Evolutionary conservation across 352 stramenopile genomes (phyloP), one percentile per base, ranked within the genome.

Genomic region (Phytophthora rubi): DNA sequence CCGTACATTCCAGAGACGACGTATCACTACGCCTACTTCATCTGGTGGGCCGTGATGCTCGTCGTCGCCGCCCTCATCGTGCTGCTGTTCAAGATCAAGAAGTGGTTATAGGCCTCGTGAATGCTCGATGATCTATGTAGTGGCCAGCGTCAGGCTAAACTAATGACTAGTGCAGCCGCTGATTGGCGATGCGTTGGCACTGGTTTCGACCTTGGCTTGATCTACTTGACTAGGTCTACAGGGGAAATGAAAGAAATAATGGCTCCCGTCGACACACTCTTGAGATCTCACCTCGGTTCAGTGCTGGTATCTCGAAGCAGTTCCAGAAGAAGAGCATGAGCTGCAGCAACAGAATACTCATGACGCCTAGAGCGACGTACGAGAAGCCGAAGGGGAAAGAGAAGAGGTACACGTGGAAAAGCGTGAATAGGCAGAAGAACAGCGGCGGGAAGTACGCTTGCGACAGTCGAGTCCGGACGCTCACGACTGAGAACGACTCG

Each of bases 341-440:
- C 42, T 91, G 75, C 7, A 76, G 35, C 16, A 91, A 58, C n/a
- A 85, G 53, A 28, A 85, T 16, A 5, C 57, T 74, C 32, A 79
- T 73, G 7, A 70, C 65, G 1, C 48, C 28, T 18, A 98, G 74
- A 6, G 92, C 95, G 10, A 96, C 65, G 66, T 98, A 98, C 18
- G 86, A 87, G 71, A 98, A 98, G 12, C 95, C 96, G 66, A 97
- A 92, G 35, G 95, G 93, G 70, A 95, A 98, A 21, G 86, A 93
- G 68, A 98, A 98, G 65, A 98, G 90, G 80, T 99, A 99, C 23
- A 98, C 67, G 79, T 99, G 95, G 67, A 98, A 97, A n/a, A 98
- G 68, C 15, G 91, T 85, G 73, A 99, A 98, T 67, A 97, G 90
- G 21, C 96, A 84, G 68, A 98, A 98, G 77, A 99, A 98, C 7